Evolutionary conservation across 352 stramenopile species (phyloP).

Genomic region (Phytophthora meadii): DNA sequence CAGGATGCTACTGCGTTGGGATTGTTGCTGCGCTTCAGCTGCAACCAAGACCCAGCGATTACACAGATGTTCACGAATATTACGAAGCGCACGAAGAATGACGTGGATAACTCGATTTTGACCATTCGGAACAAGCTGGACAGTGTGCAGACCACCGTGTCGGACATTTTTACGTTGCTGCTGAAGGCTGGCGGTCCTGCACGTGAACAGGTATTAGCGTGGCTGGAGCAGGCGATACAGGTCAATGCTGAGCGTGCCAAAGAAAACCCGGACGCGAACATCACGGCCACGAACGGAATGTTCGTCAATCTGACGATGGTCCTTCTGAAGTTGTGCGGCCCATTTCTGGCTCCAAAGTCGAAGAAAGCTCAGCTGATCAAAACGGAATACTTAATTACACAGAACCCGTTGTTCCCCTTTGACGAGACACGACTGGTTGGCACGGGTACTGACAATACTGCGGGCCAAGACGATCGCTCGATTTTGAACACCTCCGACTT

Average conservation of each 20-base stretch:
- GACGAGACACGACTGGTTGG: constrained; percentile 69
- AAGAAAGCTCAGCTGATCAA: constrained; percentile 85
- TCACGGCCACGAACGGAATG: constrained; percentile 74
- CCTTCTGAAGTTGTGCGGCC: constrained; percentile 79
- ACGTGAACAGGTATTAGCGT: constrained; percentile 70
- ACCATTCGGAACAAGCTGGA: constrained; percentile 73
- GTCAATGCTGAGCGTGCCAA: constrained; percentile 81
- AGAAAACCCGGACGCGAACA: constrained; percentile 77
- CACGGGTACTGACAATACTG: constrained; percentile 11
- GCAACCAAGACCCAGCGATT: constrained; percentile 70
- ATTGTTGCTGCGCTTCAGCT: constrained; percentile 79
- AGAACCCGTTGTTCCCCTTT: constrained; percentile 68
- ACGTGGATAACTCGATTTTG: constrained; percentile 77
- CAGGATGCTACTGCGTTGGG: constrained; percentile 85
- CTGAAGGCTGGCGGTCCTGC: constrained; percentile 64
- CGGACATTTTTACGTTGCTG: constrained; percentile 74
- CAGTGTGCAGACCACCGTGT: constrained; percentile 63
- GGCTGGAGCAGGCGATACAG: constrained; percentile 79
- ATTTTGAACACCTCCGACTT: constrained; percentile 64
- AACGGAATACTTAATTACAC: constrained; percentile 48
- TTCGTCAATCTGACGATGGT: constrained; percentile 85
- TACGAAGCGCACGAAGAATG: constrained; percentile 81
- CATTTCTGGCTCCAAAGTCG: constrained; percentile 79
- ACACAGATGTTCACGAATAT: constrained; percentile 88
- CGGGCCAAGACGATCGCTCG: constrained; percentile 35